These are phyloP conservation scores for Meyerozyma athensensis DNA, from an alignment of 1,139 yeast genomes.

Conservation along the genomic window DNA sequence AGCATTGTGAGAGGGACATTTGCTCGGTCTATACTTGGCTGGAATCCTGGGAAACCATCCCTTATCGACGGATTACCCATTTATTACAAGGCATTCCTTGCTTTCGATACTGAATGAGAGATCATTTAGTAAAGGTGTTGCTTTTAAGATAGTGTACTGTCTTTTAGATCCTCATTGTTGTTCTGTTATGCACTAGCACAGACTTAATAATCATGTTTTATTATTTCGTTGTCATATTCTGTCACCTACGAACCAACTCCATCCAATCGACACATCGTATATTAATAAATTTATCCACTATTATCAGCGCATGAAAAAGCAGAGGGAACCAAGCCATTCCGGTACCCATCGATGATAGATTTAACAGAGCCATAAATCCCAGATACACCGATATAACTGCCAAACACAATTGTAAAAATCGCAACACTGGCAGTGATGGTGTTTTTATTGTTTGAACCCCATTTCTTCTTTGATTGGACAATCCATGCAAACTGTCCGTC, in stretches of 20 bases:
- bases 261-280: no score
- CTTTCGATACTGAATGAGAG: not conserved
- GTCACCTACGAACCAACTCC: no score
- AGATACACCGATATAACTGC: not conserved
- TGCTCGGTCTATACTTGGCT: conserved; percentile 5
- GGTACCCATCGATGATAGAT: not conserved
- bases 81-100: conserved; percentile 3
- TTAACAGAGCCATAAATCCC: not conserved
- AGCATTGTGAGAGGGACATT: conserved; percentile 6
- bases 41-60: conserved; percentile 6
- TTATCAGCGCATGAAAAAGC: conserved; percentile 1
- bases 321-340: not conserved
- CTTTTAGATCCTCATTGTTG: no score
- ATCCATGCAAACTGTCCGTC: not conserved
- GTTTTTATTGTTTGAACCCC: not conserved
- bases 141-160: no score
- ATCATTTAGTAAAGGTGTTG: no score
- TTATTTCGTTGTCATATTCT: no score
- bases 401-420: not conserved
- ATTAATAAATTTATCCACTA: no score
- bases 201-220: no score
- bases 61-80: conserved; percentile 6
- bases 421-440: not conserved
- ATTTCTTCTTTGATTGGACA: not conserved
- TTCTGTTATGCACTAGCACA: no score